Conservation (phyloP, 345 rosid species). For the Populus pruinosa region DNA sequence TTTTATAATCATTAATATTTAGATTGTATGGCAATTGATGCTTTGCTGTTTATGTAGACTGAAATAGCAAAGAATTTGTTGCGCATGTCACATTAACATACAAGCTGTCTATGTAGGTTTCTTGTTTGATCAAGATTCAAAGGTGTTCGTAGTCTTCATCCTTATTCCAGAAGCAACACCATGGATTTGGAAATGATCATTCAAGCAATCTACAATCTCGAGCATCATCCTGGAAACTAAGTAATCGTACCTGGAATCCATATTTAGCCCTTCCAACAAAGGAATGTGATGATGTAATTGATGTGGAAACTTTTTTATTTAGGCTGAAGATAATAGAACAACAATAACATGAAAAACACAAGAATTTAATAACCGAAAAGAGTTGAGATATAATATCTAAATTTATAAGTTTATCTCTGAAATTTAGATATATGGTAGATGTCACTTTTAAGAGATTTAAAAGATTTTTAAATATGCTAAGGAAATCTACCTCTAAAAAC, state of each 20-base stretch:
- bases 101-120: conserved; percentile 50
- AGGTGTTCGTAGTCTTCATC: conserved; percentile 64
- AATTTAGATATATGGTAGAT: too few species aligned
- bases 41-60: not conserved
- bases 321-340: too few species aligned
- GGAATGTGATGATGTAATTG: not conserved
- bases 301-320: too few species aligned
- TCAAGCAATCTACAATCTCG: conserved; percentile 6
- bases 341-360: too few species aligned
- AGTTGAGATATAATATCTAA: too few species aligned
- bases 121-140: conserved; percentile 91
- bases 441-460: too few species aligned
- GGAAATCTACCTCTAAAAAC: too few species aligned
- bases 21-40: not conserved
- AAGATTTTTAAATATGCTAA: too few species aligned
- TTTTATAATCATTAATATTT: not conserved
- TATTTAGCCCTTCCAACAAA: not conserved
- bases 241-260: not conserved
- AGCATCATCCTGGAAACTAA: not conserved
- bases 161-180: conserved; percentile 45
- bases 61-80: not conserved
- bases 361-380: too few species aligned
- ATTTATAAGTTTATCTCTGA: too few species aligned
- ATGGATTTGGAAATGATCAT: conserved; percentile 4
- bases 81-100: not conserved